Base-by-base conservation (phyloP, 176 grass and related monocot species). In the Tillandsia leiboldiana region DNA sequence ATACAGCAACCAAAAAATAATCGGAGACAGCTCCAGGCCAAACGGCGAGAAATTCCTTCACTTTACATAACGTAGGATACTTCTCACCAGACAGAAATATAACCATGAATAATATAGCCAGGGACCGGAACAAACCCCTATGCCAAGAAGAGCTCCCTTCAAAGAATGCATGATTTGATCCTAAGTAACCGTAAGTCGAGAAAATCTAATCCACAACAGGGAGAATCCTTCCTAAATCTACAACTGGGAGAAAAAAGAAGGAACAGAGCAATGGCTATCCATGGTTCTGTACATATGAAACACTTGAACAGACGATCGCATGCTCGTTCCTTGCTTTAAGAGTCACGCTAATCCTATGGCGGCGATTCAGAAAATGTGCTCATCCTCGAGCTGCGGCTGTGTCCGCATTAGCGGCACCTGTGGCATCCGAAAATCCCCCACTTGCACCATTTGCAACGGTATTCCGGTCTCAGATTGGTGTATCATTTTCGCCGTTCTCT, bases 301-400 rank as follows among this genome's bases (percentile, higher is more conserved):
- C 48, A 64, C 12, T 17, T 56, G 67, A 53, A 64, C 33, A 42
- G 47, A 20, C 15, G 53, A 24, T 62, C 53, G 2, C 53, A n/a
- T 53, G 9, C 22, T 20, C 23, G 12, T 51, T 50, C 65, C 23
- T 75, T 51, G 59, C 11, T 47, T 67, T 18, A 73, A 10, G 63
- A 24, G n/a, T 61, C 8, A 18, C 10, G 22, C 17, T 61, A 23
- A 1, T 61, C 10, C 15, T 61, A 15, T 20, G 10, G 15, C 56
- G 22, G 56, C 56, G 22, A 61, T 61, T 61, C 75, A 88, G 18
- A 75, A 77, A 64, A 51, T 79, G 66, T 90, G 88, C 57, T 99
- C 90, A 0, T 78, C 86, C 79, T 99, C 95, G 22, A 99, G 91
- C 18, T 90, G 50, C 2, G 95, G 95, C 5, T 82, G 80, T 2